Conservation (phyloP, 305 asterid species). For the Nicotiana rustica region DNA sequence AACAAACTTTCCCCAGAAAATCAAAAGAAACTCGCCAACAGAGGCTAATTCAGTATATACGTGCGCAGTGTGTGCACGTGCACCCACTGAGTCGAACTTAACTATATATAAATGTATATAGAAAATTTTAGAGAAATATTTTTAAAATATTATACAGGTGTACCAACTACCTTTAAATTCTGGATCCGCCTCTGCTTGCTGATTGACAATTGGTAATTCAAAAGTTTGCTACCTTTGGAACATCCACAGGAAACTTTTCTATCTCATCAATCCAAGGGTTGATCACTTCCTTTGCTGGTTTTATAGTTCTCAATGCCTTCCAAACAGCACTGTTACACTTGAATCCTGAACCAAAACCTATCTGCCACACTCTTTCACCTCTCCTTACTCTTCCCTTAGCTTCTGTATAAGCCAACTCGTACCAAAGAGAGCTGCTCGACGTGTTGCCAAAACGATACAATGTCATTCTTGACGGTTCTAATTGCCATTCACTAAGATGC, state of each 20-base stretch:
- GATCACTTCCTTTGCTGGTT: conserved; percentile 37
- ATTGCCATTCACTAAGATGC: conserved; percentile 47
- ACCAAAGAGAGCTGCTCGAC: conserved; percentile 55
- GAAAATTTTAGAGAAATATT: not conserved
- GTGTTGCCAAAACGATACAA: conserved; percentile 54
- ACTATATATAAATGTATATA: not conserved
- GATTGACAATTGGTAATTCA: not conserved
- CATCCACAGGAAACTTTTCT: conserved; percentile 46
- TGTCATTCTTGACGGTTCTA: conserved; percentile 55
- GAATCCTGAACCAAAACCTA: conserved; percentile 55
- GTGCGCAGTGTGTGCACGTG: not conserved
- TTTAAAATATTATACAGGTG: not conserved
- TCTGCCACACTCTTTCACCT: conserved; percentile 54
- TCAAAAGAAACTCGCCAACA: not conserved
- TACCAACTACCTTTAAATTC: conserved; percentile 9
- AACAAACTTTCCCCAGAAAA: not conserved
- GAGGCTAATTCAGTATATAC: not conserved
- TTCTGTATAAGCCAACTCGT: conserved; percentile 52
- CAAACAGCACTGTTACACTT: conserved; percentile 55
- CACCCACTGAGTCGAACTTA: not conserved
- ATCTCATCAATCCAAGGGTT: conserved; percentile 53
- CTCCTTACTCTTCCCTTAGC: conserved; percentile 52
- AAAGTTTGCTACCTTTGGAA: conserved; percentile 48
- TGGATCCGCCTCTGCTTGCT: not conserved
- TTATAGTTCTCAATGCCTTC: conserved; percentile 48